Conservation (phyloP, 2,329 filamentous ascomycete species). For the Cladorrhinum sp. region DNA sequence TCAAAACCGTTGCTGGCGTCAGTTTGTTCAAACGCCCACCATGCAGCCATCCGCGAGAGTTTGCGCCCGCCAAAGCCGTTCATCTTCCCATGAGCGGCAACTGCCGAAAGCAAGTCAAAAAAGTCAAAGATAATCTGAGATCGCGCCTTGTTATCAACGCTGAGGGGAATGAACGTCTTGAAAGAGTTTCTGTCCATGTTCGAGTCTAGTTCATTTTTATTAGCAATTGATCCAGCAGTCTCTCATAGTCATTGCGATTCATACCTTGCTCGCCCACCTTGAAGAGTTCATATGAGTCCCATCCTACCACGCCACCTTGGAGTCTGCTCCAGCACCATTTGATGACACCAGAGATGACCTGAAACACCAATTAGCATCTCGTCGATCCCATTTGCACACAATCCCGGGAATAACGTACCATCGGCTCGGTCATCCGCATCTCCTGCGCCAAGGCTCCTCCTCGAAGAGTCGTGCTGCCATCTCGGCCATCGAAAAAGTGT, state of each 20-base stretch:
- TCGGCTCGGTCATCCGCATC: slow-evolving; percentile 86
- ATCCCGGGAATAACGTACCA: slow-evolving; percentile 57
- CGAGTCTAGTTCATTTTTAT: slow-evolving; percentile 62
- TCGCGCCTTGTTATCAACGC: slow-evolving; percentile 81
- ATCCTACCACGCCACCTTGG: slow-evolving; percentile 85
- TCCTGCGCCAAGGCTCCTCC: slow-evolving; percentile 78
- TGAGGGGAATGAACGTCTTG: slow-evolving; percentile 92
- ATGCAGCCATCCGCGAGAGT: slow-evolving; percentile 89
- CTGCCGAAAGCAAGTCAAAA: slow-evolving; percentile 86
- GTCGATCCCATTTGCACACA: background rate
- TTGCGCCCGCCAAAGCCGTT: slow-evolving; percentile 94
- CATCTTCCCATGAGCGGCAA: slow-evolving; percentile 87
- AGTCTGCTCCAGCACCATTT: slow-evolving; percentile 99
- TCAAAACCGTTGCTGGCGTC: slow-evolving; percentile 91
- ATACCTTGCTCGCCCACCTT: slow-evolving; percentile 88
- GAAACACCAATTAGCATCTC: slow-evolving; percentile 29
- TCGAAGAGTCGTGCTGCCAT: slow-evolving; percentile 58
- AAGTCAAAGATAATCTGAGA: slow-evolving; percentile 92
- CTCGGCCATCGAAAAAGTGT: slow-evolving; percentile 80
- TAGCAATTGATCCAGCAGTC: background rate
- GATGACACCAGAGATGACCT: slow-evolving; percentile 89
- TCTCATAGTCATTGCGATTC: slow-evolving; percentile 13
- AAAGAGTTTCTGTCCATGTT: slow-evolving; percentile 90
- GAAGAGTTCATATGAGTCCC: slow-evolving; percentile 97
- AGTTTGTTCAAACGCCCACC: slow-evolving; percentile 95